phyloP scores from a whole-genome alignment of 768 basidiomycete species.

The Rhizopogon rudus region DNA sequence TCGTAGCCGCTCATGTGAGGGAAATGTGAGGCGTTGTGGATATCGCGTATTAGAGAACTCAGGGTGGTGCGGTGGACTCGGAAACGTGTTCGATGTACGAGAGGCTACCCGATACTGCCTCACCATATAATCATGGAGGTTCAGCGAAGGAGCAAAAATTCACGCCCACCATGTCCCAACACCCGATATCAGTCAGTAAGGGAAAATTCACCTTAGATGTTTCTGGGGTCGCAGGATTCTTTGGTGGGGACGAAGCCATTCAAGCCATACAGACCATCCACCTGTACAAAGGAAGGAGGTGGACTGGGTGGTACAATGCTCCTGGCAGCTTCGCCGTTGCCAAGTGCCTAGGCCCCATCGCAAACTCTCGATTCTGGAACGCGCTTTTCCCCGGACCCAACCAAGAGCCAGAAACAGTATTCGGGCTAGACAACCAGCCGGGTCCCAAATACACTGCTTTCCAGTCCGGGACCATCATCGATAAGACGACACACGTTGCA shows the following conservation, averaged over 20 bases:
- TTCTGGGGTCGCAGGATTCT: constrained; percentile 26
- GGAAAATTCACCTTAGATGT: constrained; percentile 14
- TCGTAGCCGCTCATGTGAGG: neutral
- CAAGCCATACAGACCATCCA: constrained; percentile 30
- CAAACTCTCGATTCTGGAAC: constrained; percentile 22
- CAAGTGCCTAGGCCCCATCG: constrained; percentile 27
- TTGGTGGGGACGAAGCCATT: constrained; percentile 28
- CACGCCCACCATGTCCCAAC: neutral
- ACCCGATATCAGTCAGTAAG: neutral
- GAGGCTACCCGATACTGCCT: neutral
- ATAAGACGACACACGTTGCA: constrained; percentile 49
- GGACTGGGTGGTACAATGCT: constrained; percentile 34
- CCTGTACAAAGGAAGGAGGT: constrained; percentile 22
- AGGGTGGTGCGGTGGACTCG: neutral
- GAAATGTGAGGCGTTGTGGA: no score
- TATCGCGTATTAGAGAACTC: neutral
- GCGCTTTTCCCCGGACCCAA: constrained; percentile 28
- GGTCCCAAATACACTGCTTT: constrained; percentile 71
- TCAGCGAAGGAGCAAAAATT: neutral
- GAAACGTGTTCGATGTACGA: no score
- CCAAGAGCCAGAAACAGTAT: constrained; percentile 19
- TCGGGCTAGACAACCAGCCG: constrained; percentile 20
- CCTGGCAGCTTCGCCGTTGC: constrained; percentile 27
- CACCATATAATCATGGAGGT: neutral
- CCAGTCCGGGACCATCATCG: constrained; percentile 53